phyloP scores from a whole-genome alignment of 306 rosid species.

The Pterocarpus macrocarpus region DNA sequence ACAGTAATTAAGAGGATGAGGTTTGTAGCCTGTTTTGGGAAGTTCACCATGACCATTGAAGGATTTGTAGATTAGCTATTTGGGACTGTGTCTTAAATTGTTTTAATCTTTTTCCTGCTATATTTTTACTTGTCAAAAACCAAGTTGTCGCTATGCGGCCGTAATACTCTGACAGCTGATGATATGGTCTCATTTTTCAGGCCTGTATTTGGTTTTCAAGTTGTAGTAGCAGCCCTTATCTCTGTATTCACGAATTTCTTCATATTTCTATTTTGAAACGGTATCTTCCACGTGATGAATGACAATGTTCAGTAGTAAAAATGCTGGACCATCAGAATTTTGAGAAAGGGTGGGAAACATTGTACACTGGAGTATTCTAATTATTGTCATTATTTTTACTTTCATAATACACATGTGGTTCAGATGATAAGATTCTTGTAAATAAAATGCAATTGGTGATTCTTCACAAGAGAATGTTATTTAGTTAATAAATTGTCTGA shows the following conservation, averaged over 20 bases:
- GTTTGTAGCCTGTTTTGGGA: conserved; percentile 48
- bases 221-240: conserved; percentile 30
- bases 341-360: not conserved
- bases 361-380: not conserved
- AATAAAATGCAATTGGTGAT: too few species aligned
- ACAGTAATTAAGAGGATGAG: conserved; percentile 38
- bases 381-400: not conserved
- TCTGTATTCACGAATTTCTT: conserved; percentile 30
- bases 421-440: too few species aligned
- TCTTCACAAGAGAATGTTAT: not conserved
- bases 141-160: conserved; percentile 45
- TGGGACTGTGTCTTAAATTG: conserved; percentile 40
- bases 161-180: conserved; percentile 45
- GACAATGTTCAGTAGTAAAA: conserved; percentile 15
- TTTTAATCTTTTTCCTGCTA: conserved; percentile 43
- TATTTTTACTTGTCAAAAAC: conserved; percentile 45
- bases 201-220: conserved; percentile 44
- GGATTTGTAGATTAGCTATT: conserved; percentile 49
- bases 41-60: conserved; percentile 47
- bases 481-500: not conserved
- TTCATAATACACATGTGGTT: too few species aligned
- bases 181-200: conserved; percentile 52
- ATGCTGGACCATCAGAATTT: not conserved
- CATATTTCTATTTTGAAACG: conserved; percentile 25
- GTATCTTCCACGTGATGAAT: conserved; percentile 31